These are phyloP conservation scores for Gynandropsis gynandra DNA, from an alignment of 345 rosid genomes.

Conservation along the genomic window DNA sequence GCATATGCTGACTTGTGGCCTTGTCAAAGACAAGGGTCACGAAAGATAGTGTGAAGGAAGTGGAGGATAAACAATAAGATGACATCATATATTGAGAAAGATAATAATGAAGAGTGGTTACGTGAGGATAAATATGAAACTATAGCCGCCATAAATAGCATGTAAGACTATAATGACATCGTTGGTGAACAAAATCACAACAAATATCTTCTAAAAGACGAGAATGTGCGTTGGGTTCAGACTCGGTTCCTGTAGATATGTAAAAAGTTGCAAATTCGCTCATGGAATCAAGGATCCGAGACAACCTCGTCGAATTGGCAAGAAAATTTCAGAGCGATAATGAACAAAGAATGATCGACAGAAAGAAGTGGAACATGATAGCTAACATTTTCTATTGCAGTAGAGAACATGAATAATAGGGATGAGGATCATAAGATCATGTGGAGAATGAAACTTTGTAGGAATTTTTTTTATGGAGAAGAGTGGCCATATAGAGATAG, in stretches of 20 bases:
- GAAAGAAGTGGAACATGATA: conserved; percentile 34
- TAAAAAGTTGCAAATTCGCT: conserved; percentile 88
- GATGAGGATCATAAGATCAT: conserved; percentile 91
- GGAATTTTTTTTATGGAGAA: conserved; percentile 85
- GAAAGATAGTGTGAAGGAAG: too few relatives aligned
- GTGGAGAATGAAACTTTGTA: conserved; percentile 89
- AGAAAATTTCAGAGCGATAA: conserved; percentile 56
- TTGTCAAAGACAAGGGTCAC: too few relatives aligned
- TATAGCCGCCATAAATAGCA: too few relatives aligned
- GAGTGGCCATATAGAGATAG: conserved; percentile 93
- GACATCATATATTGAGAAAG: too few relatives aligned
- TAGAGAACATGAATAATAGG: conserved; percentile 32
- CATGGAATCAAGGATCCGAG: conserved; percentile 84
- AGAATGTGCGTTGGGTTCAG: conserved; percentile 73
- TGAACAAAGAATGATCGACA: conserved; percentile 19
- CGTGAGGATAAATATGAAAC: too few relatives aligned
- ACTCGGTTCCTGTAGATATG: conserved; percentile 65
- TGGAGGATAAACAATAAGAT: too few relatives aligned
- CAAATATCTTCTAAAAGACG: conserved; percentile 84
- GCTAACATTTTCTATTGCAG: conserved; percentile 27
- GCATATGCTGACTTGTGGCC: too few relatives aligned
- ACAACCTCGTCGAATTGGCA: conserved; percentile 93
- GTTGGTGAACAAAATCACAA: conserved; percentile 53
- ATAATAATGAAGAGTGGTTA: too few relatives aligned
- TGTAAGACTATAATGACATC: conserved; percentile 19